Evolutionary conservation across 2,329 filamentous ascomycete genomes (phyloP), one percentile per base, ranked within the genome.

Genomic region (Reticulascus tulasneorum): DNA sequence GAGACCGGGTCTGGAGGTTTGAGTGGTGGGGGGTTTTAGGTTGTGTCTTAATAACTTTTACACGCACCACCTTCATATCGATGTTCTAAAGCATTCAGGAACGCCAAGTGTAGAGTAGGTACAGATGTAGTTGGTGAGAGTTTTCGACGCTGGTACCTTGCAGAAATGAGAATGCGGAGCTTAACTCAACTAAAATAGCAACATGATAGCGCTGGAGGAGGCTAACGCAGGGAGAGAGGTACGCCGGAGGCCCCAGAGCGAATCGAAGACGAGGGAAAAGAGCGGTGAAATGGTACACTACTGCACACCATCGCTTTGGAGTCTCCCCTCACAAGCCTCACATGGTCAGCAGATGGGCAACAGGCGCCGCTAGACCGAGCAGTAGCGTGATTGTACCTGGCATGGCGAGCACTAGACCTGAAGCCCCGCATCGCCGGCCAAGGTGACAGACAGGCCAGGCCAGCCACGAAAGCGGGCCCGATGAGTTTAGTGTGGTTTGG

Each of bases 211-310:
- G 33, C 27, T 35, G 30, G 22, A 29, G 23, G 29, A 23, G 18
- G 28, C 34, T 38, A 33, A 40, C 24, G 38, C 34, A 33, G 23
- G 34, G 38, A 37, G 38, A 23, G 29, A 25, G 38, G 23, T 35
- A 37, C 16, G 37, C 22, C 36, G 16, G 29, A 18, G n/a, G n/a
- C n/a, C n/a, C n/a, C 31, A 42, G 27, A 29, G 29, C 31, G 40
- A 36, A 42, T 40, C 27, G 31, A 35, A 16, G 13, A 31, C 32
- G n/a, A 17, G 27, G 27, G 31, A 19, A 42, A 42, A 40, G 27
- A 35, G 40, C 40, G 40, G 40, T 42, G 40, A 42, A 40, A 23
- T 35, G 31, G 23, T 26, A n/a, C n/a, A 16, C 33, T 31, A 28
- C 23, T 24, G 31, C 36, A 42, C 23, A 29, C 39, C 30, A 40